A percentile compares a stretch with the other conserved stretches of the same genome.
phyloP scores from a whole-genome alignment of 805 yeast genomes.

The Candida parachauliodes region DNA sequence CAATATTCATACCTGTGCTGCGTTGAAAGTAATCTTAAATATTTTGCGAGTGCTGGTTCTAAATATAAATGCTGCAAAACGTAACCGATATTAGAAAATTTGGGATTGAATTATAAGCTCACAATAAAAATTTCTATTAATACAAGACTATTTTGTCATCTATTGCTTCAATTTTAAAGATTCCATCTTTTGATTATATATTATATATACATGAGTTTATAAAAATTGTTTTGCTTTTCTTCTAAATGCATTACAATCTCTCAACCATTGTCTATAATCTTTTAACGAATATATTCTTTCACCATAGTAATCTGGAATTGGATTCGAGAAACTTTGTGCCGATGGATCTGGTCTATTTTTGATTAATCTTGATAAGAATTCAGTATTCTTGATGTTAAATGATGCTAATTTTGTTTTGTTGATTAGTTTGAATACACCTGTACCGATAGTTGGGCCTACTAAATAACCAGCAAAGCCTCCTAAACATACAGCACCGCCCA shows the following conservation, averaged over 20 bases:
- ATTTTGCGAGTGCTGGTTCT: too few species aligned
- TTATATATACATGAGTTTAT: background rate
- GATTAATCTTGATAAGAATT: conserved; percentile 70
- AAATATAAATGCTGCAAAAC: too few species aligned
- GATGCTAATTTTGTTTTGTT: conserved; percentile 44
- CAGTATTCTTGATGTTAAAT: conserved; percentile 62
- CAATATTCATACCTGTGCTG: too few species aligned
- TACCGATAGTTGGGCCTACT: conserved; percentile 79
- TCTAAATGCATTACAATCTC: conserved; percentile 89
- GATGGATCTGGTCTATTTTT: conserved; percentile 89
- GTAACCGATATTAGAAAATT: too few species aligned
- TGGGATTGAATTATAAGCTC: too few species aligned
- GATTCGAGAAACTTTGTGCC: conserved; percentile 84
- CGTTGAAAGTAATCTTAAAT: too few species aligned
- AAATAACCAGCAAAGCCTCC: conserved; percentile 77
- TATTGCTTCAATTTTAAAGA: too few species aligned
- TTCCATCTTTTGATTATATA: too few species aligned
- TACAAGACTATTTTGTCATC: background rate
- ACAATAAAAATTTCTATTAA: too few species aligned
- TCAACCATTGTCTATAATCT: conserved; percentile 91
- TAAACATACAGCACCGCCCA: conserved; percentile 67
- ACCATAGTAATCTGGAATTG: conserved; percentile 98
- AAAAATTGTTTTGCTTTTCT: conserved; percentile 71
- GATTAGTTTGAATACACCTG: conserved; percentile 57
- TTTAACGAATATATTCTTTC: conserved; percentile 85